Evolutionary conservation across 2,329 filamentous ascomycete genomes (phyloP).

Genomic region (Aspergillus tamarii): DNA sequence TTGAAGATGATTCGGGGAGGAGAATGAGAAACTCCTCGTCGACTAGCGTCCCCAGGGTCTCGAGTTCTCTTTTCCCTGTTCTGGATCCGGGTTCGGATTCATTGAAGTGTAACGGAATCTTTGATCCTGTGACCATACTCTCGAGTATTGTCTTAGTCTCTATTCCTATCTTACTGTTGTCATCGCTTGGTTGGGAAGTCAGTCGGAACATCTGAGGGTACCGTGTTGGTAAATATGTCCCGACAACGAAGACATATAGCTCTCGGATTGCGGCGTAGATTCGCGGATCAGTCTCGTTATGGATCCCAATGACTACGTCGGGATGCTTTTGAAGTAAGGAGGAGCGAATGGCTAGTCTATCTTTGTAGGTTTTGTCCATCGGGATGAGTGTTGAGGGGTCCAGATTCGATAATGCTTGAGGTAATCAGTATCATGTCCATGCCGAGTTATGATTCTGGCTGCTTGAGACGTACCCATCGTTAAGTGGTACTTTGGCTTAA

Average conservation of each 20-base stretch:
- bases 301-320: conserved; percentile 44
- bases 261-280: conserved; percentile 56
- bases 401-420: conserved; percentile 26
- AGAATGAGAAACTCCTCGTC: conserved; percentile 66
- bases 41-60: conserved; percentile 55
- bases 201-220: conserved; percentile 59
- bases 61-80: conserved; percentile 37
- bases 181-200: conserved; percentile 19
- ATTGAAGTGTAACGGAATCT: conserved; percentile 38
- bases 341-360: conserved; percentile 55
- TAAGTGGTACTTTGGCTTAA: conserved; percentile 9
- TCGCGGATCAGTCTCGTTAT: conserved; percentile 41
- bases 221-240: conserved; percentile 59
- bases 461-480: conserved; percentile 54
- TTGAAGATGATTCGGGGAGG: conserved; percentile 42
- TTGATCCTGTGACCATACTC: conserved; percentile 52
- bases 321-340: conserved; percentile 50
- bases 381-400: conserved; percentile 58
- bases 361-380: conserved; percentile 63
- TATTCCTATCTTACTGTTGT: not conserved
- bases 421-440: not conserved
- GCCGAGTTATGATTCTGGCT: not conserved
- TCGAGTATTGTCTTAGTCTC: conserved; percentile 28
- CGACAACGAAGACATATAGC: conserved; percentile 59
- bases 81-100: not conserved